phyloP scores from a whole-genome alignment of 371 early-diverging fungal species.

The Mortierella sp. region DNA sequence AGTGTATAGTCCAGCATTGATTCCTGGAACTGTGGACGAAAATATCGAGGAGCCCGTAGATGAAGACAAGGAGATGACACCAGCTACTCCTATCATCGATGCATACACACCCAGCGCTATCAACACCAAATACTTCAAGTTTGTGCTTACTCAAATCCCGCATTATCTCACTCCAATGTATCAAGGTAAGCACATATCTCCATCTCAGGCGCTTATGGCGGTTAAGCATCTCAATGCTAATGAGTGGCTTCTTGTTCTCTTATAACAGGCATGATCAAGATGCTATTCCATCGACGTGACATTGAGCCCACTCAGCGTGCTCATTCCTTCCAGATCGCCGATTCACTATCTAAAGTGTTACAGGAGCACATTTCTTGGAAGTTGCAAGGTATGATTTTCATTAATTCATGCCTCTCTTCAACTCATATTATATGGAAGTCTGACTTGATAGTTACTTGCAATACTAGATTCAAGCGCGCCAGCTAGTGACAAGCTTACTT shows the following conservation, averaged over 20 bases:
- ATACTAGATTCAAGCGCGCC: conserved; percentile 6
- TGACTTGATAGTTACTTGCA: neutral
- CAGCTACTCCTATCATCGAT: conserved; percentile 55
- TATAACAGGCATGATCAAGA: conserved; percentile 69
- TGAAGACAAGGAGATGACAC: conserved; percentile 44
- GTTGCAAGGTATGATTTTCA: conserved; percentile 41
- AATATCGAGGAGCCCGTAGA: conserved; percentile 22
- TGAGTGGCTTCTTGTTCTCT: neutral
- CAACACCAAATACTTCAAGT: conserved; percentile 77
- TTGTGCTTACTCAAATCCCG: conserved; percentile 77
- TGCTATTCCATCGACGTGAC: conserved; percentile 73
- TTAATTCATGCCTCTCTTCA: neutral
- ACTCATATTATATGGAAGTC: neutral
- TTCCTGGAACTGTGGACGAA: conserved; percentile 34
- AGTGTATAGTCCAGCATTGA: conserved; percentile 13
- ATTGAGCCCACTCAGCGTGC: conserved; percentile 65
- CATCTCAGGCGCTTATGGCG: neutral
- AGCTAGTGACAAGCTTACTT: conserved; percentile 63
- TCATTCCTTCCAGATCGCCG: conserved; percentile 71
- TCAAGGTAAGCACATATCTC: conserved; percentile 65
- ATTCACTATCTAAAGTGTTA: conserved; percentile 64
- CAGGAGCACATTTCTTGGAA: conserved; percentile 68
- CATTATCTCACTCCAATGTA: conserved; percentile 73
- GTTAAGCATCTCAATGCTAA: neutral
- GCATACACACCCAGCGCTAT: conserved; percentile 70